phyloP scores from a whole-genome alignment of 2,329 filamentous ascomycete genomes.

The Pseudogymnoascus sp. region DNA sequence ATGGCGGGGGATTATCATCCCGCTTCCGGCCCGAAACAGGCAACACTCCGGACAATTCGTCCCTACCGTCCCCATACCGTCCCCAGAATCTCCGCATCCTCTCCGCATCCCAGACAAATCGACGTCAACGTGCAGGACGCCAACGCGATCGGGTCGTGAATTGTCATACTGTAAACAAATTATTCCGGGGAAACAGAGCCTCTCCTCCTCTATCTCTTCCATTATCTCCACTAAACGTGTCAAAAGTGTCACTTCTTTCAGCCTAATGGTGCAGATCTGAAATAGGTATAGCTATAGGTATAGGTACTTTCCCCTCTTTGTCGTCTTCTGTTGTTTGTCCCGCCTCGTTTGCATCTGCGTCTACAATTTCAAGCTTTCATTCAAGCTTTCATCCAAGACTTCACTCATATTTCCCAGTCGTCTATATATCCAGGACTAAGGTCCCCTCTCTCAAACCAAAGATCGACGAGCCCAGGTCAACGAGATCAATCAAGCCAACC shows the following conservation, averaged over 20 bases:
- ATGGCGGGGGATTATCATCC: background rate
- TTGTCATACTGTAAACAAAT: conserved; percentile 4
- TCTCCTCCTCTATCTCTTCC: background rate
- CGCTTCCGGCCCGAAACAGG: background rate
- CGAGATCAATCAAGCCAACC: background rate
- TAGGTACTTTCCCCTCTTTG: background rate
- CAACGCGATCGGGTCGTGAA: background rate
- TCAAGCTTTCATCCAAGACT: background rate
- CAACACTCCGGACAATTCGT: background rate
- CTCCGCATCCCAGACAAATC: background rate
- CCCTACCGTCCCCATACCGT: background rate
- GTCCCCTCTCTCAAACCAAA: background rate
- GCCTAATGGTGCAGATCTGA: background rate
- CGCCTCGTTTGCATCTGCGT: background rate
- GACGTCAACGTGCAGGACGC: conserved; percentile 7
- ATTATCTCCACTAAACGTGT: conserved; percentile 4
- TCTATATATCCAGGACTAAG: background rate
- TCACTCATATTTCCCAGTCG: background rate
- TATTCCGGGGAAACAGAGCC: background rate
- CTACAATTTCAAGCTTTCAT: background rate
- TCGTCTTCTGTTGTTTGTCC: background rate
- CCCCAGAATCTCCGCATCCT: background rate
- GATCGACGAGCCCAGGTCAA: background rate
- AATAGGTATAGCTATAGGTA: conserved; percentile 1
- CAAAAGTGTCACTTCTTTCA: conserved; percentile 6